Conservation (phyloP, 345 rosid genomes). For the Gossypium mustelinum region DNA sequence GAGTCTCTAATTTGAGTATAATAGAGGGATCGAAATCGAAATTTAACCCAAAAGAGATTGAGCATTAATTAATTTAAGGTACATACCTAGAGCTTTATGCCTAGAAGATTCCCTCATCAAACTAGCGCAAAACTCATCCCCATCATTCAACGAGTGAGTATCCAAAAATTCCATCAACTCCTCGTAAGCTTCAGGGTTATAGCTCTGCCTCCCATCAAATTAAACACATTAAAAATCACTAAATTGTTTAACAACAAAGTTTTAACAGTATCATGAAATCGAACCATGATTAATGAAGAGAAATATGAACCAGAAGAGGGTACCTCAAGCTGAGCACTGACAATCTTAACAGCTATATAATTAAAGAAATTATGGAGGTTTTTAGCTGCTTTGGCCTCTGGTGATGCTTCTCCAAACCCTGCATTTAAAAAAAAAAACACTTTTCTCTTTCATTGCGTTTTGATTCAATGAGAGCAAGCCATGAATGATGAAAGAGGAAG, state of each 20-base stretch:
- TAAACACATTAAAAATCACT: neutral
- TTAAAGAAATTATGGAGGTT: constrained; percentile 80
- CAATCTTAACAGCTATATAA: constrained; percentile 67
- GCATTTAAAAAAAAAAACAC: neutral
- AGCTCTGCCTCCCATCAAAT: constrained; percentile 51
- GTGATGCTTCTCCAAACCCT: constrained; percentile 90
- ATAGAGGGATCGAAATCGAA: too few species aligned
- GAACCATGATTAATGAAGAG: neutral
- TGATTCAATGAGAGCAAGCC: neutral
- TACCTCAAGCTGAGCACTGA: constrained; percentile 56
- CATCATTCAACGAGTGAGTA: constrained; percentile 61
- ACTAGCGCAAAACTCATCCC: constrained; percentile 66
- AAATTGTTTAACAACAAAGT: too few species aligned
- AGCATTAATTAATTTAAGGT: neutral
- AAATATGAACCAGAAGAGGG: neutral
- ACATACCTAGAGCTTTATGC: constrained; percentile 63
- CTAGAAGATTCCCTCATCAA: constrained; percentile 76
- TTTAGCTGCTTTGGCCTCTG: constrained; percentile 73
- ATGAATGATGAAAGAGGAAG: neutral
- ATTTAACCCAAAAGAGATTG: neutral
- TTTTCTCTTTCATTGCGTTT: neutral
- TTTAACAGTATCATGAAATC: too few species aligned
- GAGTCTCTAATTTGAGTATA: too few species aligned
- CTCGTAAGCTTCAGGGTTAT: constrained; percentile 49
- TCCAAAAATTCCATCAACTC: constrained; percentile 59